phyloP scores from a whole-genome alignment of 78 protist species.

The Dictyostelium capitatum region DNA sequence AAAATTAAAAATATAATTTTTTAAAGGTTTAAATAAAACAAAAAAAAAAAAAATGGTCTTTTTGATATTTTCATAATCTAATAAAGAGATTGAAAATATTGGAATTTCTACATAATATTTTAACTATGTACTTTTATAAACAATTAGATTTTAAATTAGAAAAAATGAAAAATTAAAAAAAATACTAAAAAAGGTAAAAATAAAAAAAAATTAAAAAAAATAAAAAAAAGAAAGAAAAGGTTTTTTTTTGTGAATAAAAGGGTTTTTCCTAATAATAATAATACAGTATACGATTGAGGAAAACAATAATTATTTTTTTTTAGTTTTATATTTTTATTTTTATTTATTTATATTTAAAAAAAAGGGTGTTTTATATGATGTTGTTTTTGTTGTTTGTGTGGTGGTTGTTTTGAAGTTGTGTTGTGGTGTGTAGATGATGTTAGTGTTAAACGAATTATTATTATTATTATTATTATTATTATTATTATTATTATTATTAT shows the following conservation, averaged over 20 bases:
- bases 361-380: background rate
- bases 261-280: no score
- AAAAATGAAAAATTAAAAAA: background rate
- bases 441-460: no score
- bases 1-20: no score
- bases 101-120: background rate
- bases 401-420: no score
- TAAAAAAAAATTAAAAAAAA: background rate
- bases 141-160: background rate
- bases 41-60: no score
- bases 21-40: background rate
- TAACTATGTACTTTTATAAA: conserved; percentile 1
- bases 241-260: no score
- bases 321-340: background rate
- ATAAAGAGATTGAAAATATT: background rate
- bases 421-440: no score
- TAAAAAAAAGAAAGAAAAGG: background rate
- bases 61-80: background rate
- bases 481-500: background rate
- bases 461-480: background rate
- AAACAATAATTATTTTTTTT: background rate
- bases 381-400: no score
- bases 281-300: no score
- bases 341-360: background rate
- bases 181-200: background rate